Base-by-base conservation (phyloP, 495 filamentous ascomycete species). In the Penicillium pulvis region DNA sequence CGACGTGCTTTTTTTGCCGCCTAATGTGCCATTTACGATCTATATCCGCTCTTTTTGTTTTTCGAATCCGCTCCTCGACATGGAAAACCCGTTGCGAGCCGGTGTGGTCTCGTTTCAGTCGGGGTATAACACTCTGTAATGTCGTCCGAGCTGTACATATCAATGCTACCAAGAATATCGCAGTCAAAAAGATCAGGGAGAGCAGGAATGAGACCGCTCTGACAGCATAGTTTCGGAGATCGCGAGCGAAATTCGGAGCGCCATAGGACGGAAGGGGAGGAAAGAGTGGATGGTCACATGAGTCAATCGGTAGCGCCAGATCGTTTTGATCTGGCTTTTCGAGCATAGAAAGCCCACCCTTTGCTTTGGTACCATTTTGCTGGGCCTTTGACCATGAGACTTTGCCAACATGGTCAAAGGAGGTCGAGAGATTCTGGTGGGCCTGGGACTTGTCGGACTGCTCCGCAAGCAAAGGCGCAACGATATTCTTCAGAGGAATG, bases 181-280 rank as follows among this genome's bases (percentile, higher is more conserved):
- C 82, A 5, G 78, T 74, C 1, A 98, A 76, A 67, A 97, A 96
- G 1, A 77, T 77, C 3, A 96, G 73, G 23, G 91, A 93, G 7
- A 96, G 75, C 19, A 93, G 75, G 51, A 90, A 87, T 0, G 92
- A 92, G 0, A 85, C 75, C 14, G 77, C 56, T 11, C 86, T 83
- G 48, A 93, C 87, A 7, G 71, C 65, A 28, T 76, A 71, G 66
- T 81, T 88, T 57, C 91, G 87, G n/a, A 92, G 26, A 35, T 83
- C 78, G 41, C 87, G 75, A 26, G 87, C 55, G 2, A 80, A 23
- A 3, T 88, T 85, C 0, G 92, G 87, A 1, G 92, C 87, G 0
- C 89, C 90, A 60, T 97, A 97, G 3, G 90, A 74, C 0, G 93
- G 93, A 14, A 98, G 71, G 9, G 91, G 89, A 11, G 93, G 93